These are phyloP conservation scores for Eremothecium cymbalariae DNA, from an alignment of 1,139 yeast genomes.

Conservation along the genomic window DNA sequence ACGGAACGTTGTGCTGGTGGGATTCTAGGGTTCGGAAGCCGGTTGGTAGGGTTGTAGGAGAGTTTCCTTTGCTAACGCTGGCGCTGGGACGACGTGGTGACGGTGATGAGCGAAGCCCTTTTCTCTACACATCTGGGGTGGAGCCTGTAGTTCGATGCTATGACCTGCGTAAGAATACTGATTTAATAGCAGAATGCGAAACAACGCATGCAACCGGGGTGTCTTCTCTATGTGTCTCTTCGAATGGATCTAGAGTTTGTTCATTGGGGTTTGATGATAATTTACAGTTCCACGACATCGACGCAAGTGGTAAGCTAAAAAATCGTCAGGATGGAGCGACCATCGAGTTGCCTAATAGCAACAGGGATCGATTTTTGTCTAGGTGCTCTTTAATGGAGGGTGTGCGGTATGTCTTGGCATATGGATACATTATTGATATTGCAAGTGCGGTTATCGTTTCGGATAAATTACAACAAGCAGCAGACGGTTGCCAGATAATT, in stretches of 20 bases:
- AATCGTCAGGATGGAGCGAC: no score
- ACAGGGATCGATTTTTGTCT: slow-evolving; percentile 4
- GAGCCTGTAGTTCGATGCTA: slow-evolving; percentile 55
- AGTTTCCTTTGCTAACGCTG: slow-evolving; percentile 49
- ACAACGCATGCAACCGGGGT: slow-evolving; percentile 6
- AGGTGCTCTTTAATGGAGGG: slow-evolving; percentile 7
- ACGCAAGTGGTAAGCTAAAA: neutral
- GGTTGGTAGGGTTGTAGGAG: slow-evolving; percentile 36
- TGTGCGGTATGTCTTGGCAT: slow-evolving; percentile 6
- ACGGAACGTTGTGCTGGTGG: slow-evolving; percentile 54
- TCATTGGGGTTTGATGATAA: slow-evolving; percentile 8
- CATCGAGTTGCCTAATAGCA: slow-evolving; percentile 1
- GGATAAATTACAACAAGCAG: slow-evolving; percentile 1
- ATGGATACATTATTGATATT: slow-evolving; percentile 8
- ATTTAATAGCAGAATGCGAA: slow-evolving; percentile 2
- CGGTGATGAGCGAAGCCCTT: no score
- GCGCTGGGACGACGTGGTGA: slow-evolving; percentile 23
- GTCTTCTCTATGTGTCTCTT: slow-evolving; percentile 6
- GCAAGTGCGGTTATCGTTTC: slow-evolving; percentile 3
- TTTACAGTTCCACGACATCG: slow-evolving; percentile 7
- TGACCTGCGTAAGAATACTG: slow-evolving; percentile 39
- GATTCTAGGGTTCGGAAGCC: slow-evolving; percentile 42
- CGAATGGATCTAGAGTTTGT: slow-evolving; percentile 7
- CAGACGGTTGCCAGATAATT: slow-evolving; percentile 4
- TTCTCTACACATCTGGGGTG: slow-evolving; percentile 59